Evolutionary conservation across 2,329 filamentous ascomycete species (phyloP).

Genomic region (Cladosporium velox): DNA sequence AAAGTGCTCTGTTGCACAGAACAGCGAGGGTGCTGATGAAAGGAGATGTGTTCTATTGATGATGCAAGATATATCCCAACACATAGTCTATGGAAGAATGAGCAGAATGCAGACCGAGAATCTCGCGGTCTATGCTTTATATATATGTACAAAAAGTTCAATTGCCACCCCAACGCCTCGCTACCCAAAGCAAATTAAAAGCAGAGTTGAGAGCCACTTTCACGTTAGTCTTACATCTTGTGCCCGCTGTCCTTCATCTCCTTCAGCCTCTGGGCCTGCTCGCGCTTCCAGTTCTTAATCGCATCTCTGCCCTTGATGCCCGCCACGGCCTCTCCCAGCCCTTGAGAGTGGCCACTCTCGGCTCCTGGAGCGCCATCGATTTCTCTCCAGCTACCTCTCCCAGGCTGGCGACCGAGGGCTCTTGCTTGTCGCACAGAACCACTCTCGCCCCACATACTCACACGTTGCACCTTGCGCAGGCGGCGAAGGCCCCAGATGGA

Average conservation of each 20-base stretch:
- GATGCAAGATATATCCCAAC: not conserved
- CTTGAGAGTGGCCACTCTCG: constrained; percentile 19
- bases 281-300: constrained; percentile 21
- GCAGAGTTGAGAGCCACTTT: constrained; percentile 13
- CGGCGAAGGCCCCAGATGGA: constrained; percentile 82
- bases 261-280: constrained; percentile 15
- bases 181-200: constrained; percentile 14
- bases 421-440: constrained; percentile 34
- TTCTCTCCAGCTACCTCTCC: constrained; percentile 36
- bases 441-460: constrained; percentile 77
- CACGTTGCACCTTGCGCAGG: constrained; percentile 80
- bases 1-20: constrained; percentile 34
- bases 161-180: constrained; percentile 19
- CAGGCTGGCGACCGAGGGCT: constrained; percentile 15
- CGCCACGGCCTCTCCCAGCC: constrained; percentile 32
- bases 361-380: constrained; percentile 26
- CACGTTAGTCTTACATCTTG: constrained; percentile 14
- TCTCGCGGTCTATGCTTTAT: not conserved
- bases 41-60: constrained; percentile 33
- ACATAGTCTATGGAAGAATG: not conserved
- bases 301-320: constrained; percentile 33
- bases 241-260: not conserved
- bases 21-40: constrained; percentile 36
- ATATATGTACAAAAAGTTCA: constrained; percentile 6
- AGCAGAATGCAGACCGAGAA: not conserved